Conservation (phyloP, 2,329 filamentous ascomycete species). For the Penicillium sp. region DNA sequence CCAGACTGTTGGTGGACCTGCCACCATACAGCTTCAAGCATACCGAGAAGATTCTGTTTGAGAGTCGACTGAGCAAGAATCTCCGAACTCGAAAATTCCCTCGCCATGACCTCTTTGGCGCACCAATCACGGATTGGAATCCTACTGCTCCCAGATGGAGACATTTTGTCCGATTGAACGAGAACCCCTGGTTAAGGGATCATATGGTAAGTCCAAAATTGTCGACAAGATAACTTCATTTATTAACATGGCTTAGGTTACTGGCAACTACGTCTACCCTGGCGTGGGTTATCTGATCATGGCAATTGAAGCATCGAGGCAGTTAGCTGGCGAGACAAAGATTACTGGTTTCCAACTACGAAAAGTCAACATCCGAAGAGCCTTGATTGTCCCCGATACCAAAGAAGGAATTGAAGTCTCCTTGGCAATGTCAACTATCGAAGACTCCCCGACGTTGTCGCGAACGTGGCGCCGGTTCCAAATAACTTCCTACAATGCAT, state of each 20-base stretch:
- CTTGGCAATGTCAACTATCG: constrained; percentile 26
- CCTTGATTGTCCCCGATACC: constrained; percentile 32
- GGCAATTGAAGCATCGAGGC: constrained; percentile 32
- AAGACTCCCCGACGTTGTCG: constrained; percentile 21
- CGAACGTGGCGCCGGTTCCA: constrained; percentile 32
- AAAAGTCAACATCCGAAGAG: constrained; percentile 30
- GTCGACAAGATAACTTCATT: too few relatives aligned
- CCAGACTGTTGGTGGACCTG: constrained; percentile 26
- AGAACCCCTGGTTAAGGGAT: constrained; percentile 35
- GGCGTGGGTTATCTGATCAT: constrained; percentile 32
- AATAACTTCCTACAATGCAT: constrained; percentile 32
- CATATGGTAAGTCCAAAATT: constrained; percentile 24
- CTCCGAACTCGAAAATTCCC: constrained; percentile 28
- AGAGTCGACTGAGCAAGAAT: constrained; percentile 31
- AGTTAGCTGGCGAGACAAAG: constrained; percentile 18
- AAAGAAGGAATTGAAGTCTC: constrained; percentile 34
- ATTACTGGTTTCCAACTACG: constrained; percentile 22
- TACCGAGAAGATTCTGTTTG: constrained; percentile 22
- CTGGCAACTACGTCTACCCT: constrained; percentile 27
- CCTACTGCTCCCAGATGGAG: constrained; percentile 29
- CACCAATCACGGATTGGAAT: constrained; percentile 33
- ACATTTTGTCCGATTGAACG: constrained; percentile 30
- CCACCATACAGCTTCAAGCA: constrained; percentile 35
- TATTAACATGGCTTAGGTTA: constrained; percentile 17
- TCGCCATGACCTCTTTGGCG: constrained; percentile 34